Evolutionary conservation across 495 filamentous ascomycete species (phyloP).

Genomic region (Xylaria intraflava): DNA sequence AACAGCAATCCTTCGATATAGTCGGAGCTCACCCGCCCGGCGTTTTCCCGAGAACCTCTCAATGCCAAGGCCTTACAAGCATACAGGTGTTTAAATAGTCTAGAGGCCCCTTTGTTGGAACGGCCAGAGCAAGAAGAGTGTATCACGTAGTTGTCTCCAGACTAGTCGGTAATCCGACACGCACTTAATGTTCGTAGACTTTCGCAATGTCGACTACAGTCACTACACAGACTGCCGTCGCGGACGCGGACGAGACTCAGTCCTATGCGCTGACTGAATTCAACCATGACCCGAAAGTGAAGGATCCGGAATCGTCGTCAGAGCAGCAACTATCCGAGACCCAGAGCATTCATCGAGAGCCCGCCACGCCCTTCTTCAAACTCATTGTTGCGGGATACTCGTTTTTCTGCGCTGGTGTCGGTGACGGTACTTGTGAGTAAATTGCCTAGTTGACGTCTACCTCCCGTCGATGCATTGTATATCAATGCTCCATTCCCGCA

Average conservation of each 20-base stretch:
- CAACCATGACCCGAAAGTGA: background rate
- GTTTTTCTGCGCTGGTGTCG: constrained; percentile 48
- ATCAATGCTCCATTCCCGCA: background rate
- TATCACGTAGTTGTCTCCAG: too few species aligned
- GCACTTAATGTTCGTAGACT: background rate
- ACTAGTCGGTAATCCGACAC: background rate
- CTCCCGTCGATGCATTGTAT: background rate
- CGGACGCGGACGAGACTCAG: constrained; percentile 7
- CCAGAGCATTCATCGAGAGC: constrained; percentile 13
- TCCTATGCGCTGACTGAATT: constrained; percentile 19
- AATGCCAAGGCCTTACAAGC: background rate
- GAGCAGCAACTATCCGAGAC: constrained; percentile 4
- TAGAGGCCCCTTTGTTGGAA: background rate
- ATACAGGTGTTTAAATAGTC: background rate
- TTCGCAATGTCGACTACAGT: constrained; percentile 17
- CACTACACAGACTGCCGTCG: constrained; percentile 17
- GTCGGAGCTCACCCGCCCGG: background rate
- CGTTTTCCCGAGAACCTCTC: background rate
- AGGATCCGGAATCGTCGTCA: constrained; percentile 14
- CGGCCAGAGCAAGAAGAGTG: background rate
- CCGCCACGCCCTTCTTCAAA: constrained; percentile 26
- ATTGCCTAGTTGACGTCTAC: background rate
- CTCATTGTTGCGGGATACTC: constrained; percentile 45
- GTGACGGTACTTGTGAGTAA: constrained; percentile 40
- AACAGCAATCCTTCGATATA: background rate